These are phyloP conservation scores for Solanum chiquidenum DNA, from an alignment of 257 asterid species.

Conservation along the genomic window DNA sequence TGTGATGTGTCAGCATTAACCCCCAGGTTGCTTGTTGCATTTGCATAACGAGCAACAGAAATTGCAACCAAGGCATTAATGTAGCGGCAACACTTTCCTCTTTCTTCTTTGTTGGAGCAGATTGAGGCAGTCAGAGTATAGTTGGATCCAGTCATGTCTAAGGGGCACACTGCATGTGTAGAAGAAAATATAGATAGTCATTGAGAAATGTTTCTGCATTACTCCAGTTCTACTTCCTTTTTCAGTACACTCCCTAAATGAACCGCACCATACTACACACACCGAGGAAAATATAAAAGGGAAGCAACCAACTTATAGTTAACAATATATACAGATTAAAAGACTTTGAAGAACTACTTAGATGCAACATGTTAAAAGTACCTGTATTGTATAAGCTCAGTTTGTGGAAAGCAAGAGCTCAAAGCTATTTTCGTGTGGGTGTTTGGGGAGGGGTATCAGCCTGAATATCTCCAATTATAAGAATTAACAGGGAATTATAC, in stretches of 20 bases:
- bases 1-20: constrained; percentile 45
- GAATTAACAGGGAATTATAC: background rate
- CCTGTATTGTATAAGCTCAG: background rate
- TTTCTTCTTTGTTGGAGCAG: constrained; percentile 56
- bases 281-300: background rate
- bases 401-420: background rate
- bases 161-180: constrained; percentile 71
- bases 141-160: constrained; percentile 66
- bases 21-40: constrained; percentile 55
- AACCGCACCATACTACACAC: background rate
- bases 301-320: background rate
- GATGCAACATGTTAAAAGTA: background rate
- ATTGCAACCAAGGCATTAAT: constrained; percentile 73
- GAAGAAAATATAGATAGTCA: background rate
- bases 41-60: constrained; percentile 74
- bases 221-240: background rate
- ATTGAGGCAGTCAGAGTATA: constrained; percentile 66
- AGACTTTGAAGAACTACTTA: background rate
- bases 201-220: background rate
- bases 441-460: background rate
- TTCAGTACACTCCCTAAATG: background rate
- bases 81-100: constrained; percentile 83
- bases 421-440: background rate
- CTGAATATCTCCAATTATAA: background rate
- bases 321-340: background rate